phyloP scores from a whole-genome alignment of 306 rosid genomes.

The Corylus americana region DNA sequence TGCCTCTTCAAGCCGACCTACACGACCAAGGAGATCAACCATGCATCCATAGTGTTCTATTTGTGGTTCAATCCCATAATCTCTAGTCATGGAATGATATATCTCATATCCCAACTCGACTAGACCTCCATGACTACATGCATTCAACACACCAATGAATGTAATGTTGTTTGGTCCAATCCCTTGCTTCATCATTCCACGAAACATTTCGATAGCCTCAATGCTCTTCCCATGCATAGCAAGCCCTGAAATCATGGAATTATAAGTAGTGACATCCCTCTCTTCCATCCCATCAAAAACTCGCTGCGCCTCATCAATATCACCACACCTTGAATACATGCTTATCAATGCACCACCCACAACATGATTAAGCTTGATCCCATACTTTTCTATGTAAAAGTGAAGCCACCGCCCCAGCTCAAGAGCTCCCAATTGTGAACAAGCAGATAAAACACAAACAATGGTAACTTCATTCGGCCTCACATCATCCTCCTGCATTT shows the following conservation, averaged over 20 bases:
- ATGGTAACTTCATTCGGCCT: neutral
- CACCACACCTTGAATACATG: slow-evolving; percentile 51
- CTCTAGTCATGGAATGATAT: slow-evolving; percentile 39
- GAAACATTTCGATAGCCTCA: slow-evolving; percentile 36
- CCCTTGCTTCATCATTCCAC: slow-evolving; percentile 30
- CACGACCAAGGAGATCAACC: slow-evolving; percentile 53
- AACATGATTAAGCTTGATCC: slow-evolving; percentile 35
- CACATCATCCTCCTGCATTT: neutral
- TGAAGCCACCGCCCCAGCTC: slow-evolving; percentile 39
- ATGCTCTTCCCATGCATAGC: slow-evolving; percentile 53
- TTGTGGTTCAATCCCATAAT: slow-evolving; percentile 40
- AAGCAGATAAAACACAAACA: slow-evolving; percentile 5
- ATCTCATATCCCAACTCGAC: slow-evolving; percentile 36
- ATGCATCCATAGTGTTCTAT: slow-evolving; percentile 56
- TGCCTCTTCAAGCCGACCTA: slow-evolving; percentile 48
- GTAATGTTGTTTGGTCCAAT: slow-evolving; percentile 41
- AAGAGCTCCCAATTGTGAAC: slow-evolving; percentile 48
- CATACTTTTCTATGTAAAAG: slow-evolving; percentile 16
- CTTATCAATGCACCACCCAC: slow-evolving; percentile 42
- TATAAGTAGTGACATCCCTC: slow-evolving; percentile 44
- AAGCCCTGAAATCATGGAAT: slow-evolving; percentile 48
- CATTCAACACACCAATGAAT: slow-evolving; percentile 44
- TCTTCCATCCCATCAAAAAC: slow-evolving; percentile 35
- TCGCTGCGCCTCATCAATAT: slow-evolving; percentile 31
- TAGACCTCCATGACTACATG: slow-evolving; percentile 56